Evolutionary conservation across 2,329 filamentous ascomycete species (phyloP).

Genomic region (Pseudophaeomoniella oleicola): DNA sequence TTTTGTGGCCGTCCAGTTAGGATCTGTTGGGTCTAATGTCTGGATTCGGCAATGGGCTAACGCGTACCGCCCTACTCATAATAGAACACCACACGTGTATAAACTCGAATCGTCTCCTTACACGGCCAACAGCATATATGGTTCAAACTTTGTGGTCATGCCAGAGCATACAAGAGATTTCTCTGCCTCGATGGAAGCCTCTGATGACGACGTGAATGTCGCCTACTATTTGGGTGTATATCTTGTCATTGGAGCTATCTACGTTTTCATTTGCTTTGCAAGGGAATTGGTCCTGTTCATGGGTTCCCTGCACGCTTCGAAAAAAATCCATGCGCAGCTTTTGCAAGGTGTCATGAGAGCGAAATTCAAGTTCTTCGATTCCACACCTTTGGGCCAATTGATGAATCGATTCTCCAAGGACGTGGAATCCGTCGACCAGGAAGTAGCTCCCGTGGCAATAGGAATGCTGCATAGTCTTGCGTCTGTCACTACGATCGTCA

Average conservation of each 20-base stretch:
- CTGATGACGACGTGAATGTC: constrained; percentile 49
- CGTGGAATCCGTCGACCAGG: constrained; percentile 85
- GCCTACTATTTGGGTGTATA: constrained; percentile 75
- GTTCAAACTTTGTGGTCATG: not conserved
- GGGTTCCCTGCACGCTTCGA: constrained; percentile 78
- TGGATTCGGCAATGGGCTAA: constrained; percentile 97
- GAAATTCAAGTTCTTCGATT: constrained; percentile 95
- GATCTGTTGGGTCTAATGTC: constrained; percentile 73
- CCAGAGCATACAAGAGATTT: not conserved
- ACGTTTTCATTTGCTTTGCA: constrained; percentile 66
- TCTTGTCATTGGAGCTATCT: constrained; percentile 60
- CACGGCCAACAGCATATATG: not conserved
- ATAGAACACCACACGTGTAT: constrained; percentile 13
- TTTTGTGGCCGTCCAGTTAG: constrained; percentile 71
- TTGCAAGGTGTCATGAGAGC: constrained; percentile 71
- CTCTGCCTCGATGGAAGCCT: not conserved
- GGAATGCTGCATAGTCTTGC: constrained; percentile 52
- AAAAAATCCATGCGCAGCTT: constrained; percentile 64
- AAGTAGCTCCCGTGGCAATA: constrained; percentile 85
- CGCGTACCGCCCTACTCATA: constrained; percentile 47
- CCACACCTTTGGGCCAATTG: constrained; percentile 84
- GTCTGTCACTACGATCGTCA: constrained; percentile 68
- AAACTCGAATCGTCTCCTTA: not conserved
- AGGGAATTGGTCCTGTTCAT: constrained; percentile 84
- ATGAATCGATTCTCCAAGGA: constrained; percentile 99